Conservation (phyloP, 208 protist genomes). For the Leishmania braziliensis region DNA sequence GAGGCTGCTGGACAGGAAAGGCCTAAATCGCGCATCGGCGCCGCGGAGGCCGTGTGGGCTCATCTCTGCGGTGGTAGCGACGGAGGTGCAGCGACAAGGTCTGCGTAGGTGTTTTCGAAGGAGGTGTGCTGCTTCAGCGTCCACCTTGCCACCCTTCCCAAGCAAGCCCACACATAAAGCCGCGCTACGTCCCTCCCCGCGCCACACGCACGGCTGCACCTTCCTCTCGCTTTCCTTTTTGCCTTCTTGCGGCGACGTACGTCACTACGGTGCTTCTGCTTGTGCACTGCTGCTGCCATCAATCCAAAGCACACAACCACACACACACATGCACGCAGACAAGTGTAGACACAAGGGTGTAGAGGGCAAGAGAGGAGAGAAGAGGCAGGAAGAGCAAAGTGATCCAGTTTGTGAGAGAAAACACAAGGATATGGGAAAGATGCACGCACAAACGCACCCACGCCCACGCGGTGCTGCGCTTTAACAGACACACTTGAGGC, state of each 20-base stretch:
- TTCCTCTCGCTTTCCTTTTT: neutral
- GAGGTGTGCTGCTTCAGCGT: neutral
- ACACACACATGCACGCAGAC: slow-evolving; percentile 3
- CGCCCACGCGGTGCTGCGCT: too few species aligned
- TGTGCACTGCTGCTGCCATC: neutral
- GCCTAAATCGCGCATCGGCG: slow-evolving; percentile 37
- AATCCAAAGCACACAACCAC: neutral
- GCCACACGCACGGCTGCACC: neutral
- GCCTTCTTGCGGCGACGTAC: neutral
- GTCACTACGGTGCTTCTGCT: neutral
- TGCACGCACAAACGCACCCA: neutral
- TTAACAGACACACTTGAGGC: too few species aligned
- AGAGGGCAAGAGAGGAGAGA: neutral
- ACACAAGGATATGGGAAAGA: neutral
- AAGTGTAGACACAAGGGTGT: neutral
- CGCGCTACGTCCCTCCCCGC: neutral
- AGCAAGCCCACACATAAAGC: neutral
- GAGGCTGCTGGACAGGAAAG: slow-evolving; percentile 65
- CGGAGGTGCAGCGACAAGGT: neutral
- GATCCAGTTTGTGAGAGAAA: neutral
- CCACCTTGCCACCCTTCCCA: neutral
- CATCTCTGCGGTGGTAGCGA: neutral
- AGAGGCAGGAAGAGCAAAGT: neutral
- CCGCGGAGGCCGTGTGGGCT: slow-evolving; percentile 2
- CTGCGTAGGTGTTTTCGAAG: neutral